phyloP scores from a whole-genome alignment of 352 stramenopile genomes.

The Globisporangium echinulatum region DNA sequence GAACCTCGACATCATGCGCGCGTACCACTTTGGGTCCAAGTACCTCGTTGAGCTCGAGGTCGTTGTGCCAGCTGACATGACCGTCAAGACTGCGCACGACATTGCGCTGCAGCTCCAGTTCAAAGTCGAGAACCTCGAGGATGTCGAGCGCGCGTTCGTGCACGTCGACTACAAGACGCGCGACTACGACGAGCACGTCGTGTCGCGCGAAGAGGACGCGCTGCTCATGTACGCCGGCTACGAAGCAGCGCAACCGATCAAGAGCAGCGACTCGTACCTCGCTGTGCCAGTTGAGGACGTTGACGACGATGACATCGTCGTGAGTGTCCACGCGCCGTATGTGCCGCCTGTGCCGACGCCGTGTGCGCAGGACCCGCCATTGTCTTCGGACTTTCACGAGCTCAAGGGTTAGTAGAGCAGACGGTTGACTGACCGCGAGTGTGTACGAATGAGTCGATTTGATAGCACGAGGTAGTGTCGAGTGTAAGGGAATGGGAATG shows the following conservation, averaged over 20 bases:
- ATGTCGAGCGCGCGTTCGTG: conserved; percentile 93
- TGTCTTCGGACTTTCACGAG: conserved; percentile 15
- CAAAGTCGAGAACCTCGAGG: conserved; percentile 87
- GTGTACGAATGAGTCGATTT: background rate
- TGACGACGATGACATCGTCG: background rate
- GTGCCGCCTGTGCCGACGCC: conserved; percentile 3
- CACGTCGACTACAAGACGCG: conserved; percentile 92
- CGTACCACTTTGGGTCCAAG: conserved; percentile 93
- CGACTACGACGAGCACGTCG: conserved; percentile 68
- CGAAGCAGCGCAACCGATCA: conserved; percentile 9
- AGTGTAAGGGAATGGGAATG: too few species aligned
- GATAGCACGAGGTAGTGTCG: too few species aligned
- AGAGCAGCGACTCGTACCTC: conserved; percentile 14
- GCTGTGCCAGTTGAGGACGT: conserved; percentile 8
- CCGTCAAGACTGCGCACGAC: conserved; percentile 90
- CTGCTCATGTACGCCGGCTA: conserved; percentile 38
- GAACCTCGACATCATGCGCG: conserved; percentile 83
- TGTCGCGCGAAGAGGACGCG: conserved; percentile 45
- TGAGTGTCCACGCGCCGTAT: conserved; percentile 3
- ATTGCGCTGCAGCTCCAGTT: conserved; percentile 93
- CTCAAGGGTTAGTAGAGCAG: conserved; percentile 4
- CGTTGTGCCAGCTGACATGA: conserved; percentile 86
- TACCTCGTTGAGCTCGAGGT: conserved; percentile 94
- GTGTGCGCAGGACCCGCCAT: conserved; percentile 1
- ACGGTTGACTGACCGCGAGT: background rate